Conservation (phyloP, 108 stramenopile genomes). For the Chaetoceros muelleri region DNA sequence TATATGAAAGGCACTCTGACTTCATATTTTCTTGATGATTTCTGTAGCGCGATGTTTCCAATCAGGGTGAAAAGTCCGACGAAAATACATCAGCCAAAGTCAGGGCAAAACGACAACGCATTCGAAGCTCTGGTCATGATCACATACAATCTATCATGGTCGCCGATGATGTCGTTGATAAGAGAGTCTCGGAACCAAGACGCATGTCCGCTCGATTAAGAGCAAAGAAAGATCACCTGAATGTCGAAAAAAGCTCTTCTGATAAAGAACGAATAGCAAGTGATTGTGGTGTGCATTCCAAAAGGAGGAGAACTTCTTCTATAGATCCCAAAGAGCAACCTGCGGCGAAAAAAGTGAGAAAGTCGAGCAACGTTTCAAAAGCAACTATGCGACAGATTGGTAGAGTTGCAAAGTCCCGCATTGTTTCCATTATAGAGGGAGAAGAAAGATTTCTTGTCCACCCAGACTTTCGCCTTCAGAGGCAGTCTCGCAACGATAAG, state of each 20-base stretch:
- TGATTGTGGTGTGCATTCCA: background rate
- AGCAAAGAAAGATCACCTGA: background rate
- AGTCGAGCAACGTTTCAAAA: background rate
- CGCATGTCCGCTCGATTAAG: background rate
- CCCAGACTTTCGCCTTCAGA: slow-evolving; percentile 1
- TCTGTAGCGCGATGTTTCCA: too few species aligned
- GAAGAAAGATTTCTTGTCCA: background rate
- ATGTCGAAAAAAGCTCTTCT: background rate
- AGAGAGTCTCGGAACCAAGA: too few species aligned
- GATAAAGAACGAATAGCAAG: background rate
- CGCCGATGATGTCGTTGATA: too few species aligned
- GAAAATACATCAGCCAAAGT: too few species aligned
- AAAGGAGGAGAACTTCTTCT: background rate
- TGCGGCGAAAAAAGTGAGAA: background rate
- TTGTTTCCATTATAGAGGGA: background rate
- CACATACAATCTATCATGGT: too few species aligned
- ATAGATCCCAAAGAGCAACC: background rate
- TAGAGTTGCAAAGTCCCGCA: background rate
- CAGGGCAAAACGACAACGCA: background rate
- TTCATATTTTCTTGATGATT: too few species aligned
- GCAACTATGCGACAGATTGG: background rate
- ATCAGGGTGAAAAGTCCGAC: too few species aligned
- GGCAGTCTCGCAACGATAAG: background rate
- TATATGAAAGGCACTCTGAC: too few species aligned
- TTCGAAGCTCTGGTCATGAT: too few species aligned